Evolutionary conservation across 2,329 filamentous ascomycete genomes (phyloP), one percentile per base, ranked within the genome.

Genomic region (Aspergillus brasiliensis): DNA sequence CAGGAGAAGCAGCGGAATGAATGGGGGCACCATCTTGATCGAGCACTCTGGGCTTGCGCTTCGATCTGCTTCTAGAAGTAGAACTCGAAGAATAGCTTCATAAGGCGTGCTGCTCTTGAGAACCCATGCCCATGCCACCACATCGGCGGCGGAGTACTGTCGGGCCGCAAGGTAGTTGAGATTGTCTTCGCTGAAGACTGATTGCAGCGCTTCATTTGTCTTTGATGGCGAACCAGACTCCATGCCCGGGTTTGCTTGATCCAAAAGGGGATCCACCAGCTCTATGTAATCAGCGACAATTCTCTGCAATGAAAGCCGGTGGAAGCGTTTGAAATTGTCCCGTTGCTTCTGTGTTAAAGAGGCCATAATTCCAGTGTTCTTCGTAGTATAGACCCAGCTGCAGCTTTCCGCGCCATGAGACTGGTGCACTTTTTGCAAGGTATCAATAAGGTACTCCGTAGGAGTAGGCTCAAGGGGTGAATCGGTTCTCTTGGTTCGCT

Each of bases 91-190:
- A 25, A 72, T 69, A n/a, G 79, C 75, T 42, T 70, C 66, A 38
- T 76, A 71, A 3, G 73, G 42, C 19, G 68, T 70, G 4, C 68
- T 62, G 54, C 77, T 74, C 23, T 72, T 76, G 53, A 82, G 67
- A 21, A 82, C 73, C 80, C 80, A 82, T 17, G 78, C 74, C 80
- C 80, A 82, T 17, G 70, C 65, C 58, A 77, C 71, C 25, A 82
- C 74, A 69, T 82, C 79, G 4, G 67, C 62, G 17, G 69, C 64
- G 48, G 70, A 71, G 63, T 77, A 79, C 7, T 74, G 70, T 52
- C 71, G 68, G 19, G 61, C 42, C 7, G 54, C 64, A 8, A 82
- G 63, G 46, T 71, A 76, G 6, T 65, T 58, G 28, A 74, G 38
- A 23, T 67, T 65, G 5, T 65, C 56, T 5, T 66, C 51, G 51